phyloP scores from a whole-genome alignment of 2,329 filamentous ascomycete genomes.

The Ophioceras dolichostomum region DNA sequence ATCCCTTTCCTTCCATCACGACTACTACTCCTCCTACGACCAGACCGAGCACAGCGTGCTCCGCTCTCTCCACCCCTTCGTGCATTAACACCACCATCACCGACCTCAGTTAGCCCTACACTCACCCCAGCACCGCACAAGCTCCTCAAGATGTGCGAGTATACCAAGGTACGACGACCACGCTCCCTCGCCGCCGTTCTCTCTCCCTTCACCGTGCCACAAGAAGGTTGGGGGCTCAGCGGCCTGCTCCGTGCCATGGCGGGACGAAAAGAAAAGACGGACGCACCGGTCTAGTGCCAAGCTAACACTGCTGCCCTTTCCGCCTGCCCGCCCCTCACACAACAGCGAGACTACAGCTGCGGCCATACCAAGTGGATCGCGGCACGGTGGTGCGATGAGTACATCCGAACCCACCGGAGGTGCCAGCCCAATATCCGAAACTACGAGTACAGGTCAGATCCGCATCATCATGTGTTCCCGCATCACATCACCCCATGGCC shows the following conservation, averaged over 20 bases:
- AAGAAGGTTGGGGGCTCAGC: not conserved
- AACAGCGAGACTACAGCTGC: conserved; percentile 18
- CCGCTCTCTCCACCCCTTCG: no score
- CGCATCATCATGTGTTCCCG: not conserved
- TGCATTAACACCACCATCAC: no score
- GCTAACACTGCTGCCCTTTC: no score
- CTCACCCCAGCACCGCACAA: no score
- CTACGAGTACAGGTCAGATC: conserved; percentile 18
- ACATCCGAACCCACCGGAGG: conserved; percentile 18
- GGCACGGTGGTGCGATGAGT: conserved; percentile 20
- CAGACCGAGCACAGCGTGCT: no score
- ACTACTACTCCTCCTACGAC: no score
- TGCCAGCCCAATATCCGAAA: conserved; percentile 20
- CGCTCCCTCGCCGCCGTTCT: not conserved
- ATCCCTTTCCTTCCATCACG: no score
- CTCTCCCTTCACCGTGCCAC: not conserved
- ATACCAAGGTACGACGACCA: conserved; percentile 28
- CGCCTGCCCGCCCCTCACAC: not conserved
- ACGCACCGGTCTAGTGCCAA: no score
- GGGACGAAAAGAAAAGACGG: no score
- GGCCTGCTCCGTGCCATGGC: no score
- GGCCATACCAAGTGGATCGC: conserved; percentile 23
- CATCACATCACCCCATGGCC: not conserved
- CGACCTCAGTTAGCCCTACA: no score
- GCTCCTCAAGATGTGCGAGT: conserved; percentile 36